phyloP scores from a whole-genome alignment of 2,329 filamentous ascomycete genomes.

The Talaromyces sp. region DNA sequence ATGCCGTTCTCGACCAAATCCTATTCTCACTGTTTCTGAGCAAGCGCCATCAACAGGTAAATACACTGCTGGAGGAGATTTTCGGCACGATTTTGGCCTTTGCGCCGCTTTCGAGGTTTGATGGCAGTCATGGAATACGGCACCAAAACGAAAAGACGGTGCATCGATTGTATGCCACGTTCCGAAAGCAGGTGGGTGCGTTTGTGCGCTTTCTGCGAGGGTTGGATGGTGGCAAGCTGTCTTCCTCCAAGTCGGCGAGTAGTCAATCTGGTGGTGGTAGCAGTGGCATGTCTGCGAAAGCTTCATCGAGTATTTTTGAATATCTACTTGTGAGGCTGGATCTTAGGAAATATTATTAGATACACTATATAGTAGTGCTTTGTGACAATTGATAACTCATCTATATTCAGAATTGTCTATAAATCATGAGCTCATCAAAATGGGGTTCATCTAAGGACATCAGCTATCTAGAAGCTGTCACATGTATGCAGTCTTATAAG shows the following conservation, averaged over 20 bases:
- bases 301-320: slow-evolving; percentile 55
- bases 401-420: neutral
- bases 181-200: slow-evolving; percentile 67
- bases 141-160: slow-evolving; percentile 37
- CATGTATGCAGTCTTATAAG: no score
- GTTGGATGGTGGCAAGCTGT: slow-evolving; percentile 60
- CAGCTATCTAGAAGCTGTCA: neutral
- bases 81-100: slow-evolving; percentile 70
- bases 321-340: slow-evolving; percentile 67
- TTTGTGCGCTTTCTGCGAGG: slow-evolving; percentile 69
- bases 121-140: slow-evolving; percentile 37
- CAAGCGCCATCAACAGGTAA: slow-evolving; percentile 59
- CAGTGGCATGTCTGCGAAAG: slow-evolving; percentile 5
- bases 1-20: slow-evolving; percentile 69
- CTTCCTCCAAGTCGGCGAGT: slow-evolving; percentile 29
- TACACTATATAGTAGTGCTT: neutral
- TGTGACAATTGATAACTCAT: neutral
- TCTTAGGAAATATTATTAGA: slow-evolving; percentile 62
- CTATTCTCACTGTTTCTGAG: slow-evolving; percentile 68
- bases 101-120: slow-evolving; percentile 40
- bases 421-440: neutral
- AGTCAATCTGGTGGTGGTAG: slow-evolving; percentile 21
- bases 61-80: slow-evolving; percentile 70
- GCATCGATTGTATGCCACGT: slow-evolving; percentile 56
- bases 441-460: neutral